Conservation (phyloP, 108 stramenopile species). For the Discostella stelligeroides region DNA sequence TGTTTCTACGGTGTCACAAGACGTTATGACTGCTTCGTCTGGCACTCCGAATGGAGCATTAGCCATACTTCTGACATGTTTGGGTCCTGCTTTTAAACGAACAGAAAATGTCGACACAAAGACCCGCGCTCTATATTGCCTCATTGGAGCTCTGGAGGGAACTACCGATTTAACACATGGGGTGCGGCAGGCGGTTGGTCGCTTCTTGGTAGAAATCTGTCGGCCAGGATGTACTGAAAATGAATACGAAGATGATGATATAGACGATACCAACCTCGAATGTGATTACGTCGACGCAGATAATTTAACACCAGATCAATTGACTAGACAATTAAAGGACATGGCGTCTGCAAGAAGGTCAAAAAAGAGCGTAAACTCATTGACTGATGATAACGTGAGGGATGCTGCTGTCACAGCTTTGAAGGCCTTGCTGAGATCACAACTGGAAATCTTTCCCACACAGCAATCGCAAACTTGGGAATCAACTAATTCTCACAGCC, state of each 20-base stretch:
- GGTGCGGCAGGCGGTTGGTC: slow-evolving; percentile 51
- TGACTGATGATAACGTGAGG: no score
- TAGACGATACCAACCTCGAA: not conserved
- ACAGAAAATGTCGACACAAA: slow-evolving; percentile 1
- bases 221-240: slow-evolving; percentile 55
- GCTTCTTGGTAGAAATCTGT: slow-evolving; percentile 63
- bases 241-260: slow-evolving; percentile 20
- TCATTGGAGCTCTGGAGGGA: slow-evolving; percentile 52
- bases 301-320: slow-evolving; percentile 27
- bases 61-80: slow-evolving; percentile 34
- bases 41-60: slow-evolving; percentile 51
- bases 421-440: no score
- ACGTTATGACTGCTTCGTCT: slow-evolving; percentile 32
- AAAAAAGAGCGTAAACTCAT: not conserved
- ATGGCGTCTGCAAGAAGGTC: slow-evolving; percentile 7
- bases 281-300: slow-evolving; percentile 34
- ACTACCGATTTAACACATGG: slow-evolving; percentile 36
- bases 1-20: slow-evolving; percentile 28
- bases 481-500: slow-evolving; percentile 4
- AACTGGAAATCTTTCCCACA: slow-evolving; percentile 31
- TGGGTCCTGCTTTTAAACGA: slow-evolving; percentile 39
- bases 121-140: slow-evolving; percentile 39
- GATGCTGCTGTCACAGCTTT: no score
- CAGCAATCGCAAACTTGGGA: slow-evolving; percentile 26
- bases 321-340: slow-evolving; percentile 23